Percentiles rank a stretch among this genome's conserved stretches.
Evolutionary conservation across 1,284 basidiomycete genomes (phyloP).

Genomic region (Somion occarium): DNA sequence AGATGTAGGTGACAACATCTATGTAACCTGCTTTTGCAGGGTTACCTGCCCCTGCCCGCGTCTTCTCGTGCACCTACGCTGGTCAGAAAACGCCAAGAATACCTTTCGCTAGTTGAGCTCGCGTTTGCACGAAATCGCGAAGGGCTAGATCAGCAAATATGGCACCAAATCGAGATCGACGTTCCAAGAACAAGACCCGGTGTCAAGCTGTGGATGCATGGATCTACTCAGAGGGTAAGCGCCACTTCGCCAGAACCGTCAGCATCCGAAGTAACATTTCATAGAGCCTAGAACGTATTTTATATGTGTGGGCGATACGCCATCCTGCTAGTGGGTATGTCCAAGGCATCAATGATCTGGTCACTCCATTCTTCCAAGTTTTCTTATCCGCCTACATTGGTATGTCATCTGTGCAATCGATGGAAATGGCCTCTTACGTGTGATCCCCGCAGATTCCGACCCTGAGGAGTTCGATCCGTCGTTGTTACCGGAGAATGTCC

Average conservation of each 20-base stretch:
- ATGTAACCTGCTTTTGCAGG: slow-evolving; percentile 40
- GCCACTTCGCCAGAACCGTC: background rate
- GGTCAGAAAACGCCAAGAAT: slow-evolving; percentile 88
- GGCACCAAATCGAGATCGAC: slow-evolving; percentile 98
- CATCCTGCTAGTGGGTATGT: slow-evolving; percentile 97
- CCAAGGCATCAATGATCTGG: slow-evolving; percentile 96
- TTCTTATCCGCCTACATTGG: slow-evolving; percentile 91
- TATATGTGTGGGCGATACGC: slow-evolving; percentile 97
- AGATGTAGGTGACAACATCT: background rate
- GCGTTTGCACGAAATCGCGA: slow-evolving; percentile 87
- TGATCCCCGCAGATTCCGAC: slow-evolving; percentile 60
- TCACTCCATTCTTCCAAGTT: slow-evolving; percentile 92
- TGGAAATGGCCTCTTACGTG: slow-evolving; percentile 10
- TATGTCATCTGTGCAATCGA: slow-evolving; percentile 29
- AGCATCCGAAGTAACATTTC: slow-evolving; percentile 14
- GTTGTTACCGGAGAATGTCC: slow-evolving; percentile 61
- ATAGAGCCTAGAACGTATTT: slow-evolving; percentile 85
- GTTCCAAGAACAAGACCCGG: slow-evolving; percentile 92
- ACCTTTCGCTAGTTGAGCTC: slow-evolving; percentile 82
- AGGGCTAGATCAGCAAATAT: slow-evolving; percentile 88
- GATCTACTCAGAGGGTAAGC: slow-evolving; percentile 78
- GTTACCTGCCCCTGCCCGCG: slow-evolving; percentile 86
- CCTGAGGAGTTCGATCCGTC: slow-evolving; percentile 84
- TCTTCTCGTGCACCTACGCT: slow-evolving; percentile 77
- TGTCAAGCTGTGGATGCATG: slow-evolving; percentile 86